Percentiles rank a stretch among this genome's conserved stretches.
These are phyloP conservation scores for Moelleriella libera DNA, from an alignment of 2,329 filamentous ascomycete species.

Conservation along the genomic window DNA sequence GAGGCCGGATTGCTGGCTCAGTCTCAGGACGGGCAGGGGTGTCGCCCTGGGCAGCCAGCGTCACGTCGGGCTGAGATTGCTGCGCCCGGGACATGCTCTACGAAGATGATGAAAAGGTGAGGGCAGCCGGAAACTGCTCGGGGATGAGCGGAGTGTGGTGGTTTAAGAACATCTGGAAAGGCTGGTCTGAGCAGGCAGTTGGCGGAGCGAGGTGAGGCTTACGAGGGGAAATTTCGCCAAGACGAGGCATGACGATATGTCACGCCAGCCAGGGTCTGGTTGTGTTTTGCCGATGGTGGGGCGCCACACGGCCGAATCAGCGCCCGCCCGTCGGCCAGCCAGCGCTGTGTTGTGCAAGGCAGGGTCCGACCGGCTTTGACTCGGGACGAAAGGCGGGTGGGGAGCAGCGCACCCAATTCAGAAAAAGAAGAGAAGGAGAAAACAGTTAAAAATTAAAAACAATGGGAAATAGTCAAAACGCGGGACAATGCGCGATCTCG, in stretches of 20 bases:
- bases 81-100: constrained; percentile 2
- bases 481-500: no score
- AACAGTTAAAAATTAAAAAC: no score
- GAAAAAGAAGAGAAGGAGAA: no score
- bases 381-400: no score
- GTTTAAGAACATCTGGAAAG: no score
- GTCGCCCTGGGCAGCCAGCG: not conserved
- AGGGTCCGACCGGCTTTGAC: not conserved
- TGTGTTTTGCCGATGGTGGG: not conserved
- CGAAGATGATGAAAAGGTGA: not conserved
- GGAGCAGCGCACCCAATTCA: no score
- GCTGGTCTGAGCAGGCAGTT: no score
- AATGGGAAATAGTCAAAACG: no score
- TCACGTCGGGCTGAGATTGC: not conserved
- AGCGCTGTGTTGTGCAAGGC: not conserved
- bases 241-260: constrained; percentile 1
- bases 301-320: not conserved
- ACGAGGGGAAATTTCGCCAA: not conserved
- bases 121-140: no score
- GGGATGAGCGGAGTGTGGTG: no score
- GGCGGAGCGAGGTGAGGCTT: not conserved
- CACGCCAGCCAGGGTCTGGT: not conserved
- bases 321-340: not conserved
- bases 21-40: not conserved
- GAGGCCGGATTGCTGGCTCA: not conserved